A percentile compares a stretch with the other conserved stretches of the same genome.
Evolutionary conservation across 1,139 yeast genomes (phyloP).

Genomic region (Taphrina flavorubra): DNA sequence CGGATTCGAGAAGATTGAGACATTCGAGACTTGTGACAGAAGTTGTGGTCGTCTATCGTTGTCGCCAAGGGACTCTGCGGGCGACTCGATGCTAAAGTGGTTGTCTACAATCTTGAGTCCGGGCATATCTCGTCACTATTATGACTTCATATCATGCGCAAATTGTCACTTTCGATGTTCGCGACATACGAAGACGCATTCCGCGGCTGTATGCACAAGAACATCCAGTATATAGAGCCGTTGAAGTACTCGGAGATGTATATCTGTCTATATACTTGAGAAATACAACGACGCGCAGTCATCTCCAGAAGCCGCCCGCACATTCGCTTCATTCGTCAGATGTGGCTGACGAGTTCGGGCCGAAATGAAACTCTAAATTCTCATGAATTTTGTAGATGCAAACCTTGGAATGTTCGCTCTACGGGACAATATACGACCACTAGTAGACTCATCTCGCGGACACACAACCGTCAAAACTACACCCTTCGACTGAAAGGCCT

Average conservation of each 20-base stretch:
- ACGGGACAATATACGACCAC: background rate
- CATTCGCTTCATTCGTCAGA: background rate
- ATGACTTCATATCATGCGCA: background rate
- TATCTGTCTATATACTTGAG: too few relatives aligned
- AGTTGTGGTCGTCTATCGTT: slow-evolving; percentile 9
- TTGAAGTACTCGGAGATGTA: too few relatives aligned
- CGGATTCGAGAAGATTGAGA: slow-evolving; percentile 16
- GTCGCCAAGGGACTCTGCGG: background rate
- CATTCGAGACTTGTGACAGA: slow-evolving; percentile 16
- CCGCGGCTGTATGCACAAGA: too few relatives aligned
- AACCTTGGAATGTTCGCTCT: background rate
- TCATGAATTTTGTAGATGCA: slow-evolving; percentile 2
- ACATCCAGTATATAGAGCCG: too few relatives aligned
- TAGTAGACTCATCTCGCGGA: too few relatives aligned
- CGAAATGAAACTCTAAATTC: slow-evolving; percentile 18
- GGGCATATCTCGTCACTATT: background rate
- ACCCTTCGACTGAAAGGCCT: too few relatives aligned
- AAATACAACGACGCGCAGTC: too few relatives aligned
- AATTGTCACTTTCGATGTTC: background rate
- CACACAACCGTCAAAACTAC: too few relatives aligned
- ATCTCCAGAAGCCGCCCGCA: too few relatives aligned
- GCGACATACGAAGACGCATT: too few relatives aligned
- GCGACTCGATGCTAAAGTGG: background rate
- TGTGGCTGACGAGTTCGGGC: background rate
- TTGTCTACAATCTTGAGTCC: slow-evolving; percentile 14